Evolutionary conservation across 164 flowering plant species (phyloP).

Genomic region (Malania oleifera): DNA sequence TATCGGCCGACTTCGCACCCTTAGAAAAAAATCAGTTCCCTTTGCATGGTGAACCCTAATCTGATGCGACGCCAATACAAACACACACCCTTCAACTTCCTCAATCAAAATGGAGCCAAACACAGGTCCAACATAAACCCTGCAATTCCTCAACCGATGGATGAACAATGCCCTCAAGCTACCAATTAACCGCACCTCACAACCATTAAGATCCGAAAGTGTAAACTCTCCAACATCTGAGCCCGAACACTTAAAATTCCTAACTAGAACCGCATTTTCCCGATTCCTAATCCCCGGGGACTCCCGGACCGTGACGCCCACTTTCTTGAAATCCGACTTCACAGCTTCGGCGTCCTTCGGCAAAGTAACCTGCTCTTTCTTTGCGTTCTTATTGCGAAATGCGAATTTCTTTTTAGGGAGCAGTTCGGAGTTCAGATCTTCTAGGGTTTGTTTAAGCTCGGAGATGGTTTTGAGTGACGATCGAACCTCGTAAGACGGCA

Average conservation of each 20-base stretch:
- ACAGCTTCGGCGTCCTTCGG: conserved; percentile 2
- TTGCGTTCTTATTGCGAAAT: conserved; percentile 46
- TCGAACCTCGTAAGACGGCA: conserved; percentile 84
- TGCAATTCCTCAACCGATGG: conserved; percentile 55
- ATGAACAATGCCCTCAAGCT: conserved; percentile 57
- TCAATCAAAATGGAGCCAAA: conserved; percentile 75
- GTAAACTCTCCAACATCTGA: conserved; percentile 56
- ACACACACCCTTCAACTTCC: conserved; percentile 62
- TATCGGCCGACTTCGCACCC: conserved; percentile 84
- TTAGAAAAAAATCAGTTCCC: conserved; percentile 64
- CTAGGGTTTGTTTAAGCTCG: conserved; percentile 54
- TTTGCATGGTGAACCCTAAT: conserved; percentile 75
- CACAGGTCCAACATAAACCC: conserved; percentile 71
- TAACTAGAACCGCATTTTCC: conserved; percentile 38
- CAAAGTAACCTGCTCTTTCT: conserved; percentile 20
- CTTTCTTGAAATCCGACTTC: conserved; percentile 6
- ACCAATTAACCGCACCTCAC: conserved; percentile 66
- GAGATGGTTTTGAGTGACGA: conserved; percentile 60
- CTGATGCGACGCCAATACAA: conserved; percentile 88
- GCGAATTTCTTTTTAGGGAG: conserved; percentile 79
- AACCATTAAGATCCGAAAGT: conserved; percentile 54
- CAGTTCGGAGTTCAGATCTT: conserved; percentile 32
- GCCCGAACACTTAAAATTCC: conserved; percentile 30
- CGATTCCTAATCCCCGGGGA: conserved; percentile 58
- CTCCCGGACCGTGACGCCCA: conserved; percentile 24